Base-by-base conservation (phyloP, 345 rosid genomes). In the Hibiscus trionum region DNA sequence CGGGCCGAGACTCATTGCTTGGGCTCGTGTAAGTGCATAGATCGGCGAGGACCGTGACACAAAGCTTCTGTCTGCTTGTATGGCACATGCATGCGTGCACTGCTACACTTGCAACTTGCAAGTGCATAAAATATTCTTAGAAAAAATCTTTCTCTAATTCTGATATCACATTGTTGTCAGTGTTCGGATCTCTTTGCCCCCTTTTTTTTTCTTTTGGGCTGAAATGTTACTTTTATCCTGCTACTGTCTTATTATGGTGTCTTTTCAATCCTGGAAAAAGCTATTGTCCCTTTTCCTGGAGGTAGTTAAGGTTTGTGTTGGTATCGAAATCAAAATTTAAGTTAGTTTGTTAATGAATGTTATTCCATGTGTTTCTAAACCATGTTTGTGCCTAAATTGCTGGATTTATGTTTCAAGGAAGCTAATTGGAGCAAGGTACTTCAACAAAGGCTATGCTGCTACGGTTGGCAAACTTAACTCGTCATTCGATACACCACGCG, bases 401-500 rank as follows among this genome's bases (percentile, higher is more conserved):
- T 12, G 53, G 24, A 49, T 73, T 24, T 11, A 33, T 31, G 56
- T 68, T 39, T 67, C 63, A 65, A 89, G 98, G 93, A 93, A 91
- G 80, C 79, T 91, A 59, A 90, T 93, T 16, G 90, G 91, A 71
- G 87, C 87, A 27, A 79, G 85, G 70, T 85, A 66, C 84, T 87
- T 80, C 86, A 82, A 83, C 79, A 77, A 76, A 62, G 94, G 85
- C n/a, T 87, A 82, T 68, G 80, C 78, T 19, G 76, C 86, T 0
- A 81, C 53, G 15, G 89, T 49, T 15, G 88, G 93, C n/a, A 67
- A 56, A 1, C 84, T 90, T 19, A 82, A 87, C 77, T 68, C 86
- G 6, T 77, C 84, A 50, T 79, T 82, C 33, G 82, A 88, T 21
- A 42, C 94, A 27, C 86, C 97, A 0, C 94, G 96, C 0, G 98